Evolutionary conservation across 768 basidiomycete genomes (phyloP), one percentile per base, ranked within the genome.

Genomic region (Suillus sp.): DNA sequence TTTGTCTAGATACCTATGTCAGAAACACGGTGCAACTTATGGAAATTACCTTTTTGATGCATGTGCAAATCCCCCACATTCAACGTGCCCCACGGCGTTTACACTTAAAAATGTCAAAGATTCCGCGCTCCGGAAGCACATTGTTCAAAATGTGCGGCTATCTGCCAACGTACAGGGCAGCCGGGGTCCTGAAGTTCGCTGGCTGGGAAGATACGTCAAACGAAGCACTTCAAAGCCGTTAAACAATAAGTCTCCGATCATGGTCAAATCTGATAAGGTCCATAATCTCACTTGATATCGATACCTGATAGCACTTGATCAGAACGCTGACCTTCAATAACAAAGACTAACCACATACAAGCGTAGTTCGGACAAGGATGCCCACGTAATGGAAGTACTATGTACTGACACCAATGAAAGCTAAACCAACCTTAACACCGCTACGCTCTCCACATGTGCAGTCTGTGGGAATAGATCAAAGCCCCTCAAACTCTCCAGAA

Each of bases 401-500:
- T 35, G 11, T n/a, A 61, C 60, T 18, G 18, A 34, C 8, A 37
- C 45, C 4, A 30, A 32, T 11, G 27, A 40, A 16, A 6, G 27
- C 37, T 64, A 66, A 6, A 76, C 77, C 50, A 88, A 76, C 66
- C 85, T 79, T 68, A 93, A 77, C 34, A 92, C 82, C 7, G 89
- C 89, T 14, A 93, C 87, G 61, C 85, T 85, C 77, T 98, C 95
- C 10, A 96, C 93, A 80, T 98, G 96, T 14, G 92, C 91, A 30
- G 95, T 96, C 81, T 98, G 95, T 9, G 96, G 94, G 79, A 99
- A 99, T 61, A 99, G 72, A 79, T 99, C 96, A 67, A 97, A 93
- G 40, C 95, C 96, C 65, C 91, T 76, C 69, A 97, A 68, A 68
- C 88, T 92, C 78, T 95, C 92, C 70, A 99, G 68, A 65, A 84